Evolutionary conservation across 2,329 filamentous ascomycete species (phyloP), one percentile per base, ranked within the genome.

Genomic region (Trichoderma sp.): DNA sequence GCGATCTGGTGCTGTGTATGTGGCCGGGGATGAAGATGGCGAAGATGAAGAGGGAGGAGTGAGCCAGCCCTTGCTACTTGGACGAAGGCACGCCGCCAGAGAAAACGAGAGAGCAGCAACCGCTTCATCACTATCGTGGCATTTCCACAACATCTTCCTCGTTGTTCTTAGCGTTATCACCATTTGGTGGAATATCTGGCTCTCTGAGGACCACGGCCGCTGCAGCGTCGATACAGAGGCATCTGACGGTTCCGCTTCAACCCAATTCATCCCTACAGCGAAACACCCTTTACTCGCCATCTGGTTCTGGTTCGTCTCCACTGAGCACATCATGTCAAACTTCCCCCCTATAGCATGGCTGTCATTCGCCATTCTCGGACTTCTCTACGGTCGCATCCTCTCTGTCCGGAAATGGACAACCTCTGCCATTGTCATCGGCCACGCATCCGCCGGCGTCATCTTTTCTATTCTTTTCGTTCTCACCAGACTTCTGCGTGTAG

Each of bases 101-200:
- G 61, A 48, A 39, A 60, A 9, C 25, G 71, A 34, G 29, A 45
- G 57, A 29, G 61, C 53, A 1, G 25, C 22, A 9, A 56, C 56
- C 6, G 72, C 72, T 6, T 50, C 70, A 29, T 37, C 68, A 3
- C 6, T 80, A 0, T 81, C 81, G 1, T 83, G 80, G 80, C 79
- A 81, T 45, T 9, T 77, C 0, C 80, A 81, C 70, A 84, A 83
- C 67, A 67, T 63, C 2, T 10, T 78, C 10, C 73, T 84, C 5
- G 61, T 79, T 3, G 70, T 70, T 1, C 68, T 83, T 13, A 73
- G 73, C 7, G 37, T 76, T 1, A 70, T 82, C 6, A 76, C 81
- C 2, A 82, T 83, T 22, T 81, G 76, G 73, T 84, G 81, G 81
- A 84, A 84, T 64, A 75, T 81, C 25, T 83, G 81, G 81, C 72